A percentile compares a stretch with the other conserved stretches of the same genome.
phyloP scores from a whole-genome alignment of 2,329 filamentous ascomycete species.

The Bipolaris zeicola region DNA sequence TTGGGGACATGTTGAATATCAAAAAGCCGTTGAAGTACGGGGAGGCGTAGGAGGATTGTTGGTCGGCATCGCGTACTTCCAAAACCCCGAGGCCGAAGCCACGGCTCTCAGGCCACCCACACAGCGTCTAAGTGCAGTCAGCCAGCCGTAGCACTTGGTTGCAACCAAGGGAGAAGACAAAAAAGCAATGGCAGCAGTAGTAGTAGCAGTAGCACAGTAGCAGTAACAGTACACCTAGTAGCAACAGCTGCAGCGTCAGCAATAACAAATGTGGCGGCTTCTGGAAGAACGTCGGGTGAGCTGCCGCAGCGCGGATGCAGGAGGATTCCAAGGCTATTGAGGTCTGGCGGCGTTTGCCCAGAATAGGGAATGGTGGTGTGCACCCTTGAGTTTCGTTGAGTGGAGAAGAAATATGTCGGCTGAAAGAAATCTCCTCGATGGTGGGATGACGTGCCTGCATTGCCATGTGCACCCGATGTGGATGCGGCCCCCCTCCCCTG shows the following conservation, averaged over 20 bases:
- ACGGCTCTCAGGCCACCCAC: slow-evolving; percentile 1
- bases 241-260: too few relatives aligned
- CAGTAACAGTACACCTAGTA: too few relatives aligned
- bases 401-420: slow-evolving; percentile 24
- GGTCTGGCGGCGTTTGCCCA: slow-evolving; percentile 28
- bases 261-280: slow-evolving; percentile 33
- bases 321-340: slow-evolving; percentile 18
- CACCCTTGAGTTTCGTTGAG: slow-evolving; percentile 13
- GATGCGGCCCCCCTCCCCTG: not conserved
- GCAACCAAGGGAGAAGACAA: slow-evolving; percentile 4
- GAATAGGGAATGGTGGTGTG: slow-evolving; percentile 19
- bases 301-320: slow-evolving; percentile 17
- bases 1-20: slow-evolving; percentile 21
- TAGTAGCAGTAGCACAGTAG: too few relatives aligned
- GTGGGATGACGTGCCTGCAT: slow-evolving; percentile 37
- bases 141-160: not conserved
- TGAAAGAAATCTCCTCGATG: slow-evolving; percentile 34
- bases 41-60: slow-evolving; percentile 13
- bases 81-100: slow-evolving; percentile 7
- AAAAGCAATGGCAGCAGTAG: not conserved
- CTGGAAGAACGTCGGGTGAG: slow-evolving; percentile 34
- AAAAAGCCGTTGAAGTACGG: slow-evolving; percentile 33
- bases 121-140: slow-evolving; percentile 2
- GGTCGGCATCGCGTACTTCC: slow-evolving; percentile 14
- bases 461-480: slow-evolving; percentile 23